A percentile compares a stretch with the other conserved stretches of the same genome.
Evolutionary conservation across 805 yeast species (phyloP).

Genomic region (Wickerhamomyces xylosicus): DNA sequence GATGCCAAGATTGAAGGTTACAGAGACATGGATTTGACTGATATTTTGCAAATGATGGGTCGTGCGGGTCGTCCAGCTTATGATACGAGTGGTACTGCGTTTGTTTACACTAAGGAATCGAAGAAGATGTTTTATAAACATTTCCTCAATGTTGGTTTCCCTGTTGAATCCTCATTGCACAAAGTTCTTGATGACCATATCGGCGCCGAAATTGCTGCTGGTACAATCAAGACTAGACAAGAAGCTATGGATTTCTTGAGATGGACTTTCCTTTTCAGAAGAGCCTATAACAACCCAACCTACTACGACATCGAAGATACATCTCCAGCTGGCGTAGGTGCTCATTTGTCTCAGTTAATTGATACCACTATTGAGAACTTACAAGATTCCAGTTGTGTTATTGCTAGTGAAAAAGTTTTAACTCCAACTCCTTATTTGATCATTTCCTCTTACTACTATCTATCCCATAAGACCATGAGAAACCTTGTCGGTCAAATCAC

Average conservation of each 20-base stretch:
- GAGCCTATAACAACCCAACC: constrained; percentile 91
- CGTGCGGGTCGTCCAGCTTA: constrained; percentile 99
- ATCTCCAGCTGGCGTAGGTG: constrained; percentile 68
- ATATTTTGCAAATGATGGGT: constrained; percentile 95
- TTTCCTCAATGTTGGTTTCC: constrained; percentile 86
- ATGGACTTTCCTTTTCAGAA: constrained; percentile 83
- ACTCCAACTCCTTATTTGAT: constrained; percentile 72
- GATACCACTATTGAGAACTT: constrained; percentile 61
- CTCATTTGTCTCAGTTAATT: constrained; percentile 61
- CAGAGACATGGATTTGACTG: constrained; percentile 87
- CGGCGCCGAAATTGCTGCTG: constrained; percentile 93
- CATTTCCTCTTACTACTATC: constrained; percentile 84
- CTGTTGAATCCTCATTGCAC: constrained; percentile 80
- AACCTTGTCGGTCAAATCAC: constrained; percentile 46
- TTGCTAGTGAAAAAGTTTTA: constrained; percentile 33
- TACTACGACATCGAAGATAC: constrained; percentile 78
- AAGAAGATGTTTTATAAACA: constrained; percentile 79
- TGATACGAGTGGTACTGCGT: constrained; percentile 87
- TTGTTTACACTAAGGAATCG: constrained; percentile 76
- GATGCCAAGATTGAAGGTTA: constrained; percentile 92
- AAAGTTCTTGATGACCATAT: constrained; percentile 80
- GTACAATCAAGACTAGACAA: constrained; percentile 86
- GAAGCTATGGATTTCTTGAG: constrained; percentile 96
- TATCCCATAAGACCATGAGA: constrained; percentile 84
- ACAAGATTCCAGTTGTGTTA: constrained; percentile 62